A percentile compares a stretch with the other conserved stretches of the same genome.
Evolutionary conservation across 805 yeast genomes (phyloP).

Genomic region (Metschnikowia cubensis): DNA sequence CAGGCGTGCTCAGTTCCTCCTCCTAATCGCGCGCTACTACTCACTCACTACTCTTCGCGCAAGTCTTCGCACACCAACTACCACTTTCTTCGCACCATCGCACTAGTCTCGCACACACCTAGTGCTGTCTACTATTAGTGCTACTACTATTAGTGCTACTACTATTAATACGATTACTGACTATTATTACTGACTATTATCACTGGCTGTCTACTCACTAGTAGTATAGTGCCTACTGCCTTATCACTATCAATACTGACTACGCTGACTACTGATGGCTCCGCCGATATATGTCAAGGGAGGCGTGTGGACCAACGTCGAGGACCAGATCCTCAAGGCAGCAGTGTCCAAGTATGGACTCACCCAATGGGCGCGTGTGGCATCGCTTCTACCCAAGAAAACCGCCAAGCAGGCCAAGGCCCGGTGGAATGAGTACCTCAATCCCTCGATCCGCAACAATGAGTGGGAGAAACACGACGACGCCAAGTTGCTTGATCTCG

Average conservation of each 20-base stretch:
- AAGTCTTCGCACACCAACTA: too few relatives aligned
- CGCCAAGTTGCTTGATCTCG: constrained; percentile 59
- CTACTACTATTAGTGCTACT: too few relatives aligned
- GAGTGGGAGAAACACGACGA: constrained; percentile 81
- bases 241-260: background rate
- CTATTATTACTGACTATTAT: too few relatives aligned
- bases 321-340: constrained; percentile 83
- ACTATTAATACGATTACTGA: too few relatives aligned
- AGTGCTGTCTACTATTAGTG: too few relatives aligned
- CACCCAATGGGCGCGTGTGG: constrained; percentile 91
- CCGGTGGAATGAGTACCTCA: constrained; percentile 86
- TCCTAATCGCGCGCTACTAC: too few relatives aligned
- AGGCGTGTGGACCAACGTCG: constrained; percentile 84
- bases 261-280: constrained; percentile 10
- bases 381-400: constrained; percentile 79
- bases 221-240: too few relatives aligned
- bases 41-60: too few relatives aligned
- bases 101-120: too few relatives aligned
- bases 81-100: too few relatives aligned
- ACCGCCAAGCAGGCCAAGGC: constrained; percentile 90
- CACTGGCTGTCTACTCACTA: too few relatives aligned
- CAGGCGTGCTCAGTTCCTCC: too few relatives aligned
- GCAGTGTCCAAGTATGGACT: constrained; percentile 92
- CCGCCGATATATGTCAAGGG: constrained; percentile 76
- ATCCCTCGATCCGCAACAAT: constrained; percentile 60